A percentile compares a stretch with the other conserved stretches of the same genome.
Evolutionary conservation across 2,329 filamentous ascomycete genomes (phyloP).

Genomic region (Chaetomiaceae sp.): DNA sequence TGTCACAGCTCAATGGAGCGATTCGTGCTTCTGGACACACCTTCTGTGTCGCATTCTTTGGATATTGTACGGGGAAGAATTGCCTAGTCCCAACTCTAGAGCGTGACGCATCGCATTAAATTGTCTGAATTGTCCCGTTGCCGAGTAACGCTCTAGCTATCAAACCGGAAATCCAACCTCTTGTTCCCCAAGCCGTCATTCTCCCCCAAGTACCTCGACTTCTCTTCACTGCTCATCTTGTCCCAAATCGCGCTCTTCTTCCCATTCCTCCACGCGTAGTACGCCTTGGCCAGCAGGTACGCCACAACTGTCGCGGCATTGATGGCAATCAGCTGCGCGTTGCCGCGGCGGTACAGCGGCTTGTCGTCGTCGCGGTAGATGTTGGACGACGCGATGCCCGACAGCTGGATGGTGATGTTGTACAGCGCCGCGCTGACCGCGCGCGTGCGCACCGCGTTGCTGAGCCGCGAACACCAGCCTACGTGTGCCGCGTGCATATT

Average conservation of each 20-base stretch:
- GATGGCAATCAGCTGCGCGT: conserved; percentile 44
- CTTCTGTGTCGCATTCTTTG: too few relatives aligned
- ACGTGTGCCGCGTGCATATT: conserved; percentile 45
- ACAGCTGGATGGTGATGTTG: conserved; percentile 43
- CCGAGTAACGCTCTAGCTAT: too few relatives aligned
- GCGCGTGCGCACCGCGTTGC: conserved; percentile 43
- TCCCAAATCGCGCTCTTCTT: conserved; percentile 39
- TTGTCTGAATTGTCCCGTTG: too few relatives aligned
- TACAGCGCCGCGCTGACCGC: conserved; percentile 43
- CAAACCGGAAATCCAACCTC: conserved; percentile 50
- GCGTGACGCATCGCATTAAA: too few relatives aligned
- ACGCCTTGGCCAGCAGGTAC: conserved; percentile 40
- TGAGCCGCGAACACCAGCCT: conserved; percentile 42
- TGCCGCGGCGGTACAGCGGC: conserved; percentile 46
- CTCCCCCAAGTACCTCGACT: conserved; percentile 41
- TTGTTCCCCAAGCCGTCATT: conserved; percentile 49
- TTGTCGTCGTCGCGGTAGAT: conserved; percentile 51
- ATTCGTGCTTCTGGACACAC: too few relatives aligned
- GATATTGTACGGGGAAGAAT: too few relatives aligned
- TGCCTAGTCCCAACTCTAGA: too few relatives aligned
- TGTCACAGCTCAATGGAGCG: too few relatives aligned
- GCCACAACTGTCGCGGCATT: conserved; percentile 41
- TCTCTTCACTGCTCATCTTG: conserved; percentile 38
- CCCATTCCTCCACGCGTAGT: conserved; percentile 43
- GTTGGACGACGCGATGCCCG: conserved; percentile 39